phyloP scores from a whole-genome alignment of 805 yeast species.

The Metschnikowia sp. region DNA sequence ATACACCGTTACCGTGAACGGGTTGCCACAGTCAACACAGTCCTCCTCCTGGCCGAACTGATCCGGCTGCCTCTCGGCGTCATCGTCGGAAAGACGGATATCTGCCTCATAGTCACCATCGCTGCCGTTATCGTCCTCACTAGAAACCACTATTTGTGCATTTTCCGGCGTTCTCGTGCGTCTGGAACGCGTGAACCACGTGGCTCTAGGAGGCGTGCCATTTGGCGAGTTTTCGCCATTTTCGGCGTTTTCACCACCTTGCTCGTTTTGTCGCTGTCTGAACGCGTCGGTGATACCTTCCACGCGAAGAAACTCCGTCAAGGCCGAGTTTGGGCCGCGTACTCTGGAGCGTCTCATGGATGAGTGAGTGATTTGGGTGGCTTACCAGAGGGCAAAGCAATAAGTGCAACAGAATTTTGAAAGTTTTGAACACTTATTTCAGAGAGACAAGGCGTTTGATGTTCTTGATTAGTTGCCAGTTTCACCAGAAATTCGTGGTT shows the following conservation, averaged over 20 bases:
- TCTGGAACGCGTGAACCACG: too few species aligned
- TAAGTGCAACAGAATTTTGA: too few species aligned
- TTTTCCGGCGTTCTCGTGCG: slow-evolving; percentile 23
- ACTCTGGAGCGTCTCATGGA: slow-evolving; percentile 22
- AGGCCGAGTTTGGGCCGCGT: slow-evolving; percentile 76
- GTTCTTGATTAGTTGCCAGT: too few species aligned
- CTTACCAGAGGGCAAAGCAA: too few species aligned
- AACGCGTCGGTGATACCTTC: slow-evolving; percentile 89
- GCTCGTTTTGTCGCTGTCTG: slow-evolving; percentile 35
- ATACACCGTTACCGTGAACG: slow-evolving; percentile 63
- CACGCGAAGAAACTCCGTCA: slow-evolving; percentile 81
- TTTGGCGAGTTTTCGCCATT: slow-evolving; percentile 30
- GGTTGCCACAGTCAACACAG: slow-evolving; percentile 61
- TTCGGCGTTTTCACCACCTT: slow-evolving; percentile 18
- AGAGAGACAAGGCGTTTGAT: too few species aligned
- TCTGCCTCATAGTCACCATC: slow-evolving; percentile 8
- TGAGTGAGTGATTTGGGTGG: not conserved
- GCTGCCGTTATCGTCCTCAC: slow-evolving; percentile 4
- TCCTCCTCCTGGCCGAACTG: slow-evolving; percentile 51
- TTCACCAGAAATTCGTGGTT: too few species aligned
- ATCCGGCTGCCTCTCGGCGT: slow-evolving; percentile 23
- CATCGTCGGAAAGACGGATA: slow-evolving; percentile 11
- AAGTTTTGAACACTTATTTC: too few species aligned
- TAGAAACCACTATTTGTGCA: slow-evolving; percentile 19
- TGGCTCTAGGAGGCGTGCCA: not conserved